Base-by-base conservation (phyloP, 2,329 filamentous ascomycete genomes). In the Capronia epimyces region DNA sequence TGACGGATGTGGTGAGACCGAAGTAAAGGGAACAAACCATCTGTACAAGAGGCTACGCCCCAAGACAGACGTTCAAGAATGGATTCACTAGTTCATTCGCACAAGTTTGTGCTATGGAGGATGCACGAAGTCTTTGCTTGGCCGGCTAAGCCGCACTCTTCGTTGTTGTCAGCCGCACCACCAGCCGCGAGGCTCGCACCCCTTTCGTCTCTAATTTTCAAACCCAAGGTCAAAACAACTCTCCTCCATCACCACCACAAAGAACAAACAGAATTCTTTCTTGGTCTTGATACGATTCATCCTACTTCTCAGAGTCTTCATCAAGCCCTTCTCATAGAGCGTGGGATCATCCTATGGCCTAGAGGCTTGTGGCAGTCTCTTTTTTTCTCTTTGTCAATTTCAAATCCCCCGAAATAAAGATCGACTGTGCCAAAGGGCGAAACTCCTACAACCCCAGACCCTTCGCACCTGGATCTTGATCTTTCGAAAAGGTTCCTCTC, bases 111-210 rank as follows among this genome's bases (percentile, higher is more conserved):
- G 18, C 12, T 7, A 7, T 15, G 34, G 15, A 20, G 12, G 31
- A 13, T 5, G 3, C n/a, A 5, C 31, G 13, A 5, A 9, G 15
- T 2, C 16, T 37, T 37, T 32, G 29, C 34, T 18, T 37, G 34
- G 34, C 34, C 7, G 6, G 6, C n/a, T 20, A 8, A 37, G 16
- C 34, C 34, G 34, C 34, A 37, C 20, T 20, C 34, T 20, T 8
- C 5, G 18, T 18, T 29, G 27, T 8, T 6, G 15, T 20, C 15
- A 18, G 15, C 34, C 15, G 34, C 34, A 37, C 18, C 5, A 37
- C 34, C n/a, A 37, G 34, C 34, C 34, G 18, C 34, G 34, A 37
- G 34, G 34, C 34, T 37, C 34, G 34, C 34, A 37, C 34, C 34
- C 34, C 34, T 37, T 37, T 37, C 16, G 18, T 37, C 34, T 18